A percentile compares a stretch with the other conserved stretches of the same genome.
These are phyloP conservation scores for Pelargonium fulgidum DNA, from an alignment of 441 rosid genomes.

Conservation along the genomic window DNA sequence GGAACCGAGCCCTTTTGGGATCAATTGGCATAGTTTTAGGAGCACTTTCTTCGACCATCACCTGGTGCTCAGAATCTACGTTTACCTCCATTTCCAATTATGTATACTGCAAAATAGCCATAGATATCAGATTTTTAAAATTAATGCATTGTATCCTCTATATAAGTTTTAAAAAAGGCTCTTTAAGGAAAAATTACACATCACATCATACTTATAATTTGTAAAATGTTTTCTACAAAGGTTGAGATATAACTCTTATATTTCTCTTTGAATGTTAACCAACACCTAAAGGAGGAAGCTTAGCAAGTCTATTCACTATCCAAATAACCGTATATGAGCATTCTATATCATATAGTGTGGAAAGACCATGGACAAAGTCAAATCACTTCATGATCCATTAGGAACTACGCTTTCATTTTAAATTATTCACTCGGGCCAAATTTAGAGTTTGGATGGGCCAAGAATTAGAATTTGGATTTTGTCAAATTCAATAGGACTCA, in stretches of 20 bases:
- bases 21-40: slow-evolving; percentile 35
- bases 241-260: not conserved
- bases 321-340: no score
- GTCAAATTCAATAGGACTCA: no score
- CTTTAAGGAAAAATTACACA: not conserved
- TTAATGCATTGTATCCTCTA: not conserved
- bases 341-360: no score
- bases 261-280: not conserved
- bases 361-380: no score
- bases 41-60: slow-evolving; percentile 32
- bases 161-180: not conserved
- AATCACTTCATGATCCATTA: no score
- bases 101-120: slow-evolving; percentile 11
- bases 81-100: slow-evolving; percentile 45
- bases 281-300: no score
- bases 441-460: no score
- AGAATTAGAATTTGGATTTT: no score
- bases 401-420: no score
- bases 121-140: not conserved
- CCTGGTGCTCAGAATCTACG: slow-evolving; percentile 36
- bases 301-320: no score
- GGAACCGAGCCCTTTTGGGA: slow-evolving; percentile 47
- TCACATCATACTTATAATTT: not conserved
- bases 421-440: no score
- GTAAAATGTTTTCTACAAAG: not conserved